These are phyloP conservation scores for Claviceps digitariae DNA, from an alignment of 2,329 filamentous ascomycete genomes.

Conservation along the genomic window DNA sequence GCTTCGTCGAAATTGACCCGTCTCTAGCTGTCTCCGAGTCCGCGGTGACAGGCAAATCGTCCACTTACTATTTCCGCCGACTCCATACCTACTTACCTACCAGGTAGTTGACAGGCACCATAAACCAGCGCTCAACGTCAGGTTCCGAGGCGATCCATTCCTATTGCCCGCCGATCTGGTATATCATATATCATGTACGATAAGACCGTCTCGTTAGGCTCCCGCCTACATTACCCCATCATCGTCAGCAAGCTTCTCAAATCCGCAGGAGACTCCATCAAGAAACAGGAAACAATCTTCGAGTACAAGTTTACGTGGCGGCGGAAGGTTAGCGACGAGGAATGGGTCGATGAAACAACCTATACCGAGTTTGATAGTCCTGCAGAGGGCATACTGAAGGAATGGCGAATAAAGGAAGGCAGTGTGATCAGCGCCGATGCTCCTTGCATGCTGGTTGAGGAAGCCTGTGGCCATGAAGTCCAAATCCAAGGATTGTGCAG, in stretches of 20 bases:
- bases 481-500: constrained; percentile 87
- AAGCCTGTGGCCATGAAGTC: constrained; percentile 80
- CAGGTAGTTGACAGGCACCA: not conserved
- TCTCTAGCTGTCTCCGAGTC: not conserved
- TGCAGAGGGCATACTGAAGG: constrained; percentile 62
- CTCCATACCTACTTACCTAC: not conserved
- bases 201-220: constrained; percentile 36
- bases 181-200: constrained; percentile 22
- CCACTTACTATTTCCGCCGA: not conserved
- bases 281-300: constrained; percentile 65
- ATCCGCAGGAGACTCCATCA: constrained; percentile 58
- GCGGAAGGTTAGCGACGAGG: constrained; percentile 59
- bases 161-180: not conserved
- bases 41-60: not conserved
- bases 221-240: constrained; percentile 77
- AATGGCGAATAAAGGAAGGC: constrained; percentile 63
- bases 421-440: constrained; percentile 47
- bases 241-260: constrained; percentile 79
- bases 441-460: constrained; percentile 62
- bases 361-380: constrained; percentile 70
- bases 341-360: constrained; percentile 50
- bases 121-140: not conserved
- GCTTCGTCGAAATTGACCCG: not conserved
- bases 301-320: constrained; percentile 76
- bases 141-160: not conserved